phyloP scores from a whole-genome alignment of 192 early-diverging fungal genomes.

The Rhizoclosmatium globosum region DNA sequence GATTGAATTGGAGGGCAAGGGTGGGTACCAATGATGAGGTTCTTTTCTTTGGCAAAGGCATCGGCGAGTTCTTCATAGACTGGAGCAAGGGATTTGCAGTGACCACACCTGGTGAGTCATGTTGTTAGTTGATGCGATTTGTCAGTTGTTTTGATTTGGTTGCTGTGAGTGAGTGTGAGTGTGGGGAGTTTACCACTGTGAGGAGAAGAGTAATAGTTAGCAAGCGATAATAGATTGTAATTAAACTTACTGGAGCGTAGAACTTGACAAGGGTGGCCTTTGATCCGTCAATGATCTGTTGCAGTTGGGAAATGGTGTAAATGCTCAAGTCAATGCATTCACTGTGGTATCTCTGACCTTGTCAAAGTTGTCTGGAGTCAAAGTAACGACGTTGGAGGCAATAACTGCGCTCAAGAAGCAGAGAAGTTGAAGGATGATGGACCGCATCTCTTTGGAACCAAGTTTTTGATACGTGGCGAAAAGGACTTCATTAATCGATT shows the following conservation, averaged over 20 bases:
- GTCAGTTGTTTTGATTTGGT: no score
- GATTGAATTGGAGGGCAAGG: not conserved
- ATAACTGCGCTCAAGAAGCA: not conserved
- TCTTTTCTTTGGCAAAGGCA: conserved; percentile 74
- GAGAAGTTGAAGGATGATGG: not conserved
- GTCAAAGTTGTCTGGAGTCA: conserved; percentile 70
- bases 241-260: conserved; percentile 73
- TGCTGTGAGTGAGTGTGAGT: no score
- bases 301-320: not conserved
- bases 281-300: conserved; percentile 68
- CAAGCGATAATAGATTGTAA: not conserved
- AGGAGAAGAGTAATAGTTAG: not conserved
- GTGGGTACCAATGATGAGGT: conserved; percentile 76
- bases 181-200: conserved; percentile 12
- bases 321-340: not conserved
- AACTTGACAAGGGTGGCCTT: conserved; percentile 86
- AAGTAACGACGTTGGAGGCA: conserved; percentile 56
- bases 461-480: not conserved
- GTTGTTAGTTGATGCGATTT: no score
- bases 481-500: not conserved
- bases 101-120: conserved; percentile 67
- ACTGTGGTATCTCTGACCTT: conserved; percentile 27
- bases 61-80: conserved; percentile 84
- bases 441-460: not conserved
- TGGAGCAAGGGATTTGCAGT: conserved; percentile 70